These are phyloP conservation scores for Metahyphopichia silvanorum DNA, from an alignment of 805 yeast species.

Conservation along the genomic window DNA sequence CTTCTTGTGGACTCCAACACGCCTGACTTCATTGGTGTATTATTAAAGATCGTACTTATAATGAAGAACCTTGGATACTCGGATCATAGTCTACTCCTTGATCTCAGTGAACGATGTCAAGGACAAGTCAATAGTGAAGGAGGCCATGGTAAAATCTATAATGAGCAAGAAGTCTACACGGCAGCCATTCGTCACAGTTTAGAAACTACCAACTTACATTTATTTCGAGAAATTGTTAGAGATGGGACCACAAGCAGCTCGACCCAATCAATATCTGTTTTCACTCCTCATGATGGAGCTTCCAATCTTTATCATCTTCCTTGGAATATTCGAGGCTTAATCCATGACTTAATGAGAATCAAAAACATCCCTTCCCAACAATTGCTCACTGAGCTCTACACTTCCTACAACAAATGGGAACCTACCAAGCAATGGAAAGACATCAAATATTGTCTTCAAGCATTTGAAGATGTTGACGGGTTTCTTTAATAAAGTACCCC, in stretches of 20 bases:
- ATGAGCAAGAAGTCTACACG: constrained; percentile 21
- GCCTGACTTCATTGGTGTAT: constrained; percentile 25
- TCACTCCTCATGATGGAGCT: neutral
- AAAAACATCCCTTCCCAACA: constrained; percentile 24
- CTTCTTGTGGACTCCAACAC: constrained; percentile 14
- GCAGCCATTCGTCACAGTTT: constrained; percentile 28
- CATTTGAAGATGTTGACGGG: constrained; percentile 29
- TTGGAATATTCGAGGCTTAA: constrained; percentile 36
- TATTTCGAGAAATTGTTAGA: constrained; percentile 9
- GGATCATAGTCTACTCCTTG: constrained; percentile 28
- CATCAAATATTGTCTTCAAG: constrained; percentile 28
- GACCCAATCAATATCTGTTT: neutral
- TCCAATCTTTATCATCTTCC: constrained; percentile 26
- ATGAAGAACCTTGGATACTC: constrained; percentile 34
- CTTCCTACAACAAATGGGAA: constrained; percentile 26
- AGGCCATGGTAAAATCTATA: constrained; percentile 26
- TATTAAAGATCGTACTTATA: constrained; percentile 24
- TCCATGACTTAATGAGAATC: constrained; percentile 30
- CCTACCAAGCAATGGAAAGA: constrained; percentile 28
- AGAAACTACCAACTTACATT: constrained; percentile 34
- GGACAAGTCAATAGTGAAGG: constrained; percentile 19
- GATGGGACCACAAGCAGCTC: neutral
- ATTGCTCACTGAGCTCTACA: constrained; percentile 21
- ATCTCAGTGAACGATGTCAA: constrained; percentile 26
- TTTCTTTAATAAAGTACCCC: too few species aligned